Conservation (phyloP, 2,329 filamentous ascomycete genomes). For the Knufia fluminis region DNA sequence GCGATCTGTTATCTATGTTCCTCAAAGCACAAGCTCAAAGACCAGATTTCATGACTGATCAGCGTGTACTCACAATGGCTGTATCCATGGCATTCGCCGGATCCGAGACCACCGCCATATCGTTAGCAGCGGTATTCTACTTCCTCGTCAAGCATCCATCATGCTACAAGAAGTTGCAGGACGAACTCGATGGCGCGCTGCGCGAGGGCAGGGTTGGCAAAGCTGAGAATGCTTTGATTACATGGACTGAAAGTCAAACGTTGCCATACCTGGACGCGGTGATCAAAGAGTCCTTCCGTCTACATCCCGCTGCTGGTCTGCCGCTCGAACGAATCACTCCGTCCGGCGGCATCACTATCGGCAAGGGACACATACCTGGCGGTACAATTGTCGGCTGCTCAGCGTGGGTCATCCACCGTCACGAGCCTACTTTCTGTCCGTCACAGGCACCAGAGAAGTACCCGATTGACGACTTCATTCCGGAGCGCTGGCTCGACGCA, state of each 20-base stretch:
- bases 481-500: conserved; percentile 61
- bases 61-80: conserved; percentile 25
- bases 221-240: conserved; percentile 13
- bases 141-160: conserved; percentile 57
- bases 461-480: conserved; percentile 50
- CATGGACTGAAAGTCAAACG: conserved; percentile 49
- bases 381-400: conserved; percentile 68
- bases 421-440: conserved; percentile 51
- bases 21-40: conserved; percentile 20
- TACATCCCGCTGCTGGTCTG: conserved; percentile 65
- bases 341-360: conserved; percentile 50
- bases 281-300: conserved; percentile 66
- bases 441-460: neutral
- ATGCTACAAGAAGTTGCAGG: conserved; percentile 18
- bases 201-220: conserved; percentile 16
- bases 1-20: conserved; percentile 23
- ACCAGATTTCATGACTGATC: conserved; percentile 25
- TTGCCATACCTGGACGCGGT: conserved; percentile 69
- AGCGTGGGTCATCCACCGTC: conserved; percentile 64
- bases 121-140: conserved; percentile 63
- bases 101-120: conserved; percentile 71
- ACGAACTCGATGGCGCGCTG: conserved; percentile 20
- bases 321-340: conserved; percentile 67
- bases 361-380: conserved; percentile 57
- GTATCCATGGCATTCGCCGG: conserved; percentile 48